These are phyloP conservation scores for Bombardia bombarda DNA, from an alignment of 495 filamentous ascomycete genomes.

Conservation along the genomic window DNA sequence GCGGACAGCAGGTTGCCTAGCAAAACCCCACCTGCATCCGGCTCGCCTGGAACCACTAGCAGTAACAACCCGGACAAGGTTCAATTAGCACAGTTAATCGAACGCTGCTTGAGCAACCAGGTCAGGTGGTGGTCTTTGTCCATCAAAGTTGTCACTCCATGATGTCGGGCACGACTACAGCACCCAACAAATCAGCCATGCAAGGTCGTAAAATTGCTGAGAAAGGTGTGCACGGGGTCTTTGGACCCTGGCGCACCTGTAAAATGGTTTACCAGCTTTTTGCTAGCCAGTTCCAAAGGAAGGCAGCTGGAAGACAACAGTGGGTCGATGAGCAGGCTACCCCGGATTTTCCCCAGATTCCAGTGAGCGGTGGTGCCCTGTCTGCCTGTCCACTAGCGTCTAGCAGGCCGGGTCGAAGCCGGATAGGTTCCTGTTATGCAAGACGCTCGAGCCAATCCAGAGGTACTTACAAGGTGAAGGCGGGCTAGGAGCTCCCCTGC, in stretches of 20 bases:
- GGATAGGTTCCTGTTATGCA: constrained; percentile 7
- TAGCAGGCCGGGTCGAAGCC: no score
- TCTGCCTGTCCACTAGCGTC: no score
- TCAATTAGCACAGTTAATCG: no score
- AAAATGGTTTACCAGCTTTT: background rate
- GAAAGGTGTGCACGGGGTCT: background rate
- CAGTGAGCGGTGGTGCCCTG: no score
- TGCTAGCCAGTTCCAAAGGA: background rate
- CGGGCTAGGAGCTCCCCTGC: constrained; percentile 10
- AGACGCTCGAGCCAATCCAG: constrained; percentile 22
- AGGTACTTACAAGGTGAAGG: constrained; percentile 14
- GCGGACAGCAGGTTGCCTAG: no score
- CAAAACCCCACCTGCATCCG: no score
- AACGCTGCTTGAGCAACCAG: no score
- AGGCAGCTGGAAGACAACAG: background rate
- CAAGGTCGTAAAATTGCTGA: background rate
- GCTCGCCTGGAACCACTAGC: no score
- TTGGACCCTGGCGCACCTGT: background rate
- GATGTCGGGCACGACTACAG: no score
- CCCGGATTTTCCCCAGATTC: constrained; percentile 10
- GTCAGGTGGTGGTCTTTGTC: no score
- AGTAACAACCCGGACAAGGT: no score
- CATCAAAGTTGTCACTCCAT: no score
- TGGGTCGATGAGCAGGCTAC: constrained; percentile 2
- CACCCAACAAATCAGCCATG: background rate